A percentile compares a stretch with the other conserved stretches of the same genome.
Conservation (phyloP, 192 early-diverging fungal species). For the Rhizophagus prolifer region DNA sequence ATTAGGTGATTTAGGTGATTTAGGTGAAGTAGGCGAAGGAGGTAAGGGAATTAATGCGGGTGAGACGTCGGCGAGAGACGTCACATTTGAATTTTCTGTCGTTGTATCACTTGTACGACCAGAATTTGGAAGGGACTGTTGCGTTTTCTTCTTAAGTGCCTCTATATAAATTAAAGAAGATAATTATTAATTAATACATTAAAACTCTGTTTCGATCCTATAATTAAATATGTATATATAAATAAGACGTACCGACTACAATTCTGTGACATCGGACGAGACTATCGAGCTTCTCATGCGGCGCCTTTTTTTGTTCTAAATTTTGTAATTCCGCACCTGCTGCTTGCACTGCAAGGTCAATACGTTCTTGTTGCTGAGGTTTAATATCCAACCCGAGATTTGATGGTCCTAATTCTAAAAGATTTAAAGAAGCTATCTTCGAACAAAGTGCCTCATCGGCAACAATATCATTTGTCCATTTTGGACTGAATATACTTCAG, state of each 20-base stretch:
- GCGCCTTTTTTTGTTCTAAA: slow-evolving; percentile 30
- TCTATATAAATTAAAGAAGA: background rate
- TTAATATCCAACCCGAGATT: slow-evolving; percentile 52
- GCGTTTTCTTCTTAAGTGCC: slow-evolving; percentile 4
- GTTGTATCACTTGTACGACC: background rate
- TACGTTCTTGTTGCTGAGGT: slow-evolving; percentile 9
- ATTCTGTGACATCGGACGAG: slow-evolving; percentile 38
- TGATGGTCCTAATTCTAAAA: slow-evolving; percentile 50
- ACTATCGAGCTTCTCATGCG: slow-evolving; percentile 37
- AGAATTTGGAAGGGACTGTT: background rate
- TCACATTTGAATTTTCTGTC: background rate
- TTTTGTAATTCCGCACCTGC: slow-evolving; percentile 39
- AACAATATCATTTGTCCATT: slow-evolving; percentile 46
- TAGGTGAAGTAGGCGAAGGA: background rate
- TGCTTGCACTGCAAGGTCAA: slow-evolving; percentile 32
- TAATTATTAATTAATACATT: background rate
- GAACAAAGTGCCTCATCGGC: slow-evolving; percentile 59
- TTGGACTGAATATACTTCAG: slow-evolving; percentile 34
- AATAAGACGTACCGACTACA: slow-evolving; percentile 36
- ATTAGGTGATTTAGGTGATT: background rate
- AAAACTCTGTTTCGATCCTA: background rate
- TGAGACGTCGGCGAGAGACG: background rate
- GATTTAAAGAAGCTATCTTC: slow-evolving; percentile 60
- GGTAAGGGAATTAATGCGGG: background rate
- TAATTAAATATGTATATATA: background rate